Percentiles rank a stretch among this genome's conserved stretches.
These are phyloP conservation scores for Candida piceae DNA, from an alignment of 805 yeast genomes.

Conservation along the genomic window DNA sequence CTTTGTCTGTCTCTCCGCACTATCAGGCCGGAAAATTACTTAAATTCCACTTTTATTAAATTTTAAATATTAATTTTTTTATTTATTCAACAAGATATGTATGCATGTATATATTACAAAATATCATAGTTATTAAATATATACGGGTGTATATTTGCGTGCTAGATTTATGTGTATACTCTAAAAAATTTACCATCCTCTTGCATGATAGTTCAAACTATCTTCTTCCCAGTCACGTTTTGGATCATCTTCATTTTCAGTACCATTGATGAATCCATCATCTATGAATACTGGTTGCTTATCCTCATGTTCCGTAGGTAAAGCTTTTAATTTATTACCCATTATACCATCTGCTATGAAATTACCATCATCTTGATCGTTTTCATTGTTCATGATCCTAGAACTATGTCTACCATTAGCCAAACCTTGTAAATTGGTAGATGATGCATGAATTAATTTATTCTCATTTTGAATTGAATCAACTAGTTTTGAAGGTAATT, in stretches of 20 bases:
- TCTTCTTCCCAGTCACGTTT: slow-evolving; percentile 25
- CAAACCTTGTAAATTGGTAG: slow-evolving; percentile 1
- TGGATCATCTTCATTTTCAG: slow-evolving; percentile 1
- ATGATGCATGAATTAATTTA: slow-evolving; percentile 17
- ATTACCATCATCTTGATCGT: slow-evolving; percentile 6
- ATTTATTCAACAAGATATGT: no score
- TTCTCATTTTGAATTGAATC: slow-evolving; percentile 28
- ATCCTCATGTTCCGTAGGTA: slow-evolving; percentile 9
- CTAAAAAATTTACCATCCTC: slow-evolving; percentile 32
- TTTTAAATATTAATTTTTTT: no score
- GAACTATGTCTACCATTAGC: neutral
- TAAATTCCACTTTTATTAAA: no score
- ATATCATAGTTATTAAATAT: no score
- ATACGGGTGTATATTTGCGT: no score
- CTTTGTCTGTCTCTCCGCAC: no score
- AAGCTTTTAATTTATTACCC: slow-evolving; percentile 22
- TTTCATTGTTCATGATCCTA: slow-evolving; percentile 1
- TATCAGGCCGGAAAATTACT: no score
- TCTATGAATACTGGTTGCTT: slow-evolving; percentile 7
- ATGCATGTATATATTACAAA: no score
- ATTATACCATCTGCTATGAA: slow-evolving; percentile 26
- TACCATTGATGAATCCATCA: slow-evolving; percentile 5
- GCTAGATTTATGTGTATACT: no score
- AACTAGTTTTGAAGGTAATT: slow-evolving; percentile 25
- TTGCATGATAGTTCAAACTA: slow-evolving; percentile 35